Conservation (phyloP, 805 yeast genomes). For the Maudiozyma bulderi region DNA sequence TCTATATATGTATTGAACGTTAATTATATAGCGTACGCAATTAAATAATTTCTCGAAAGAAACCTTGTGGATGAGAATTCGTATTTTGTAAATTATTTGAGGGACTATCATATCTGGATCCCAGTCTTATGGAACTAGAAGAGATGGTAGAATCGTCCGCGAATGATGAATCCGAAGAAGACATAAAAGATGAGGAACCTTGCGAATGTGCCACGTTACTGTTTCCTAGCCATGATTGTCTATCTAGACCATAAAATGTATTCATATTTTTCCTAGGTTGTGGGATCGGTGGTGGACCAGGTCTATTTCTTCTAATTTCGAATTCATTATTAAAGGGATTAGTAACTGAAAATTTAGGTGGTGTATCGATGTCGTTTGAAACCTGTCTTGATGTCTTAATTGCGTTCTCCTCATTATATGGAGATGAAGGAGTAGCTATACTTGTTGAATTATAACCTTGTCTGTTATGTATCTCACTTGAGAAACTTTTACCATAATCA, state of each 20-base stretch:
- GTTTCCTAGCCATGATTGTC: not conserved
- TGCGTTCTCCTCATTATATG: not conserved
- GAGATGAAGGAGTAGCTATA: not conserved
- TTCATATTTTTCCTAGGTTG: conserved; percentile 14
- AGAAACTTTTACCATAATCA: conserved; percentile 7
- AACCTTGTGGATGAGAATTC: conserved; percentile 10
- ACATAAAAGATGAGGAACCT: not conserved
- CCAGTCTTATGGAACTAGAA: conserved; percentile 10
- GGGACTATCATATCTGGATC: not conserved
- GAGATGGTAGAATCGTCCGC: conserved; percentile 13
- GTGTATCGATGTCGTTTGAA: not conserved
- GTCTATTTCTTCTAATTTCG: conserved; percentile 12
- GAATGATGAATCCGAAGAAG: conserved; percentile 13
- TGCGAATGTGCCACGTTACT: not conserved
- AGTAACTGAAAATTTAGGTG: not conserved
- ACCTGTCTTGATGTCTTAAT: not conserved
- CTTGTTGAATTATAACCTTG: not conserved
- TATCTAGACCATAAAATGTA: not conserved
- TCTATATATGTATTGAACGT: not conserved
- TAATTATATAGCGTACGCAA: not conserved
- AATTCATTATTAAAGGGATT: conserved; percentile 24
- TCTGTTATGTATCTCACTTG: conserved; percentile 17
- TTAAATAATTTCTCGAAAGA: conserved; percentile 16
- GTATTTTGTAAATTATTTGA: not conserved
- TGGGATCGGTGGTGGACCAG: conserved; percentile 14